Percentiles rank a stretch among this genome's conserved stretches.
phyloP scores from a whole-genome alignment of 1,284 basidiomycete species.

The Ganoderma resinaceum region DNA sequence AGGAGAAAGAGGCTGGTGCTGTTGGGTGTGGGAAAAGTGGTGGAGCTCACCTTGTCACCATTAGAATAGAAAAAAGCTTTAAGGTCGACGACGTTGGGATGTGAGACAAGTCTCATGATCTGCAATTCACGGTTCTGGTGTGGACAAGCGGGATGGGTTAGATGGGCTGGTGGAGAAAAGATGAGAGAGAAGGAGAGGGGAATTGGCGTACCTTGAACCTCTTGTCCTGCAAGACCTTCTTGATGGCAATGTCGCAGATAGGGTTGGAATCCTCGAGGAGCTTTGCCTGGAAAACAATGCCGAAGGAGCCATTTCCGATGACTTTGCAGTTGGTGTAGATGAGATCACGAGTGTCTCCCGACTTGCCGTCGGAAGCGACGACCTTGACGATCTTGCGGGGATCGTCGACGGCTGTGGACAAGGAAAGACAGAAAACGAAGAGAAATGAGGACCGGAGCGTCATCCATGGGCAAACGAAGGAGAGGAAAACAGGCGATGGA shows the following conservation, averaged over 20 bases:
- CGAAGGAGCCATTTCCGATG: conserved; percentile 98
- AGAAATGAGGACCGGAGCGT: conserved; percentile 27
- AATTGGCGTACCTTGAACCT: conserved; percentile 89
- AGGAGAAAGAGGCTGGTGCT: conserved; percentile 5
- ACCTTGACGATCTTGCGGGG: conserved; percentile 96
- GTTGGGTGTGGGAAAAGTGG: conserved; percentile 11
- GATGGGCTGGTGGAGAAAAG: conserved; percentile 6
- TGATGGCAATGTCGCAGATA: conserved; percentile 95
- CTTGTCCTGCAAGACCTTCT: conserved; percentile 99
- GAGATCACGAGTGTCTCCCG: conserved; percentile 88
- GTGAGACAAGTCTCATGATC: conserved; percentile 98
- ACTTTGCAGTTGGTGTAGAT: conserved; percentile 98
- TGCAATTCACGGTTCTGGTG: conserved; percentile 97
- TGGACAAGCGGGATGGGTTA: not conserved
- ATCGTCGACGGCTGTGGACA: conserved; percentile 82
- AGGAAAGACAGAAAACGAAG: conserved; percentile 24
- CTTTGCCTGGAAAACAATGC: conserved; percentile 95
- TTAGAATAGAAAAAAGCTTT: conserved; percentile 99
- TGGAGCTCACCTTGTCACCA: conserved; percentile 88
- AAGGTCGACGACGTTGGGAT: conserved; percentile 98
- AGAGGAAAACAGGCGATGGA: conserved; percentile 31
- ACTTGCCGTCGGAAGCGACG: conserved; percentile 93
- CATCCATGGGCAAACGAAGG: conserved; percentile 31
- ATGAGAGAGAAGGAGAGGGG: conserved; percentile 13
- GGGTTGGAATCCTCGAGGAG: conserved; percentile 68